Percentiles rank a stretch among this genome's conserved stretches.
Conservation (phyloP, 192 early-diverging fungal species). For the Chytriomyces sp. region DNA sequence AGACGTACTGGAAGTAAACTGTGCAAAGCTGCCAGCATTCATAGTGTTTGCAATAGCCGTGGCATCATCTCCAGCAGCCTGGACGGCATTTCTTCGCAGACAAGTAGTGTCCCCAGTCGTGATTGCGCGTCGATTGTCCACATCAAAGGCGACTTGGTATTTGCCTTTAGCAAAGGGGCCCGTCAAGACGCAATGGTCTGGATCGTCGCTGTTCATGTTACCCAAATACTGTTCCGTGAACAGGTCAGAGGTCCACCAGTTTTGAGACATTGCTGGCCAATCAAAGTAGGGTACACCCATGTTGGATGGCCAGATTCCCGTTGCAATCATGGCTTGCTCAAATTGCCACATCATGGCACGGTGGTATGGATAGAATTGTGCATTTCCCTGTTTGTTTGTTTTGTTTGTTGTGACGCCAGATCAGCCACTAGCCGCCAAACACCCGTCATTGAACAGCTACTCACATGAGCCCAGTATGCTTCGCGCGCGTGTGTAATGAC, state of each 20-base stretch:
- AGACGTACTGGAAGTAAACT: conserved; percentile 9
- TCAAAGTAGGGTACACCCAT: conserved; percentile 24
- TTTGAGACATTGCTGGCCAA: conserved; percentile 17
- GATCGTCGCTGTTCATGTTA: neutral
- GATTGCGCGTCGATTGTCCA: neutral
- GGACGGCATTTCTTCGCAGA: conserved; percentile 2
- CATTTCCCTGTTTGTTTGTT: no score
- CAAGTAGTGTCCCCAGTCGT: conserved; percentile 15
- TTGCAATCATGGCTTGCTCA: conserved; percentile 18
- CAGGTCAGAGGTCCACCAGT: conserved; percentile 24
- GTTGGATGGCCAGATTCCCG: conserved; percentile 19
- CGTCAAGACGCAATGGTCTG: conserved; percentile 18
- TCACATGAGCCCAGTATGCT: neutral
- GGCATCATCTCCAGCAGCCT: conserved; percentile 11
- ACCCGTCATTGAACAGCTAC: no score
- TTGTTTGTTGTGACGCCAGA: no score
- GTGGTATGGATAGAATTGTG: neutral
- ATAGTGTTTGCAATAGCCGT: conserved; percentile 2
- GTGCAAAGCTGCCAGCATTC: neutral
- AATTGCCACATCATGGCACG: conserved; percentile 27
- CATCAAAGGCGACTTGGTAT: conserved; percentile 7
- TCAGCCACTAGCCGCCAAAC: no score
- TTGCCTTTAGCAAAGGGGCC: neutral
- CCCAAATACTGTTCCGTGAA: conserved; percentile 5
- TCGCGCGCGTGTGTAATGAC: neutral